Percentiles rank a stretch among this genome's conserved stretches.
phyloP scores from a whole-genome alignment of 768 basidiomycete species.

The Auriculariales sp. region DNA sequence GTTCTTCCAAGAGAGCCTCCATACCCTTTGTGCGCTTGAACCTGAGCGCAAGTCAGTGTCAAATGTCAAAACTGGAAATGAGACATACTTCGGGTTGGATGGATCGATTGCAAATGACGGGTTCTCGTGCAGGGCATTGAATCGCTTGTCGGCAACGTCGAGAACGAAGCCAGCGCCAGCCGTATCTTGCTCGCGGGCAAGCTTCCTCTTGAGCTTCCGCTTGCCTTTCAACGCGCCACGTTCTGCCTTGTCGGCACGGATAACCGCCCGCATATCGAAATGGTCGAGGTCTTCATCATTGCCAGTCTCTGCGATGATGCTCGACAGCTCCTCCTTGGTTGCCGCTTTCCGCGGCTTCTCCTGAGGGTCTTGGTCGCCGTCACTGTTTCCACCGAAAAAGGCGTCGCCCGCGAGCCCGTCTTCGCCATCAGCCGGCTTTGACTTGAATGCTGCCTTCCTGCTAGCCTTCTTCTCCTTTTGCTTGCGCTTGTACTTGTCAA shows the following conservation, averaged over 20 bases:
- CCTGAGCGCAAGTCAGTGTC: constrained; percentile 24
- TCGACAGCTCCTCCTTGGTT: constrained; percentile 49
- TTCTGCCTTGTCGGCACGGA: constrained; percentile 68
- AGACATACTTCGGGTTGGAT: constrained; percentile 77
- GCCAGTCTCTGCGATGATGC: constrained; percentile 44
- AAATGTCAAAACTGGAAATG: background rate
- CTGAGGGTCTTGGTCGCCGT: constrained; percentile 24
- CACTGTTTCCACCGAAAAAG: constrained; percentile 61
- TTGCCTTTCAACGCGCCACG: constrained; percentile 25
- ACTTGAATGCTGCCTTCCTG: constrained; percentile 53
- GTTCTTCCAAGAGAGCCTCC: constrained; percentile 70
- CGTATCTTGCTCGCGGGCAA: constrained; percentile 31
- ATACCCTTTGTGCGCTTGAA: constrained; percentile 91
- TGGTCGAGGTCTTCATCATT: constrained; percentile 47
- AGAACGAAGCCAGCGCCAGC: constrained; percentile 70
- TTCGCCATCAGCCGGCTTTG: constrained; percentile 10
- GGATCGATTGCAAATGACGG: constrained; percentile 92
- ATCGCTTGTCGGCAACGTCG: constrained; percentile 77
- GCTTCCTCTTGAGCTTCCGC: constrained; percentile 24
- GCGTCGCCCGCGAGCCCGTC: constrained; percentile 26
- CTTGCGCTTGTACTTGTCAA: constrained; percentile 82
- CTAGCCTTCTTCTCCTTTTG: constrained; percentile 78
- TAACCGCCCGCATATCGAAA: constrained; percentile 80
- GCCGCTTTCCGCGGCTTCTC: constrained; percentile 17
- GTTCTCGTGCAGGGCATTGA: constrained; percentile 78